phyloP scores from a whole-genome alignment of 2,329 filamentous ascomycete genomes.

The Alternaria rosae region DNA sequence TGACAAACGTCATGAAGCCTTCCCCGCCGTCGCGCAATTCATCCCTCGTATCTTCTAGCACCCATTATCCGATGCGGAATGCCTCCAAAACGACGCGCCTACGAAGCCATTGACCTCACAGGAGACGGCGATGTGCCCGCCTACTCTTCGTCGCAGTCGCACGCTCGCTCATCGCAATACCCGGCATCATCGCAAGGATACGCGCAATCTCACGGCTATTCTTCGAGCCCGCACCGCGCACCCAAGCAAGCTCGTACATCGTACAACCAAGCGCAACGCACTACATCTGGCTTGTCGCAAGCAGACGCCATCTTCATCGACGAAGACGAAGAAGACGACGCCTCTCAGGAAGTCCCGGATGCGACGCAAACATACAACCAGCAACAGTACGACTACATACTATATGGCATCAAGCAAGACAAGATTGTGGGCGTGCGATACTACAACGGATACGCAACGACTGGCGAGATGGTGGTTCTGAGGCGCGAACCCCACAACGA shows the following conservation, averaged over 20 bases:
- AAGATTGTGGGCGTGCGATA: constrained; percentile 66
- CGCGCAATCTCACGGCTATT: constrained; percentile 5
- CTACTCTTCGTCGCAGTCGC: too few relatives aligned
- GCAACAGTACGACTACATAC: constrained; percentile 29
- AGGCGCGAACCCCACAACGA: constrained; percentile 71
- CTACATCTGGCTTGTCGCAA: constrained; percentile 34
- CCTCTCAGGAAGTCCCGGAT: constrained; percentile 38
- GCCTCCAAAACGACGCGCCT: constrained; percentile 15
- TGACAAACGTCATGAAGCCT: neutral
- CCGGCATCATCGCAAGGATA: constrained; percentile 30
- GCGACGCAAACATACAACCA: constrained; percentile 36
- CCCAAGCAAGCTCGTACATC: constrained; percentile 40
- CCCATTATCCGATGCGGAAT: neutral
- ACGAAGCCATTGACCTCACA: constrained; percentile 17
- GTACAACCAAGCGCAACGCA: constrained; percentile 11
- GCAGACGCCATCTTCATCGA: constrained; percentile 34
- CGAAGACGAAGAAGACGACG: constrained; percentile 41
- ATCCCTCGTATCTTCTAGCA: neutral
- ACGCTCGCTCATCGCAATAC: constrained; percentile 38
- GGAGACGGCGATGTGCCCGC: constrained; percentile 9
- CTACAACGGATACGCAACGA: constrained; percentile 47
- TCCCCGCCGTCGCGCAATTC: neutral
- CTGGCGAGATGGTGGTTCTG: constrained; percentile 44
- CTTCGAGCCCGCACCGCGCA: constrained; percentile 19
- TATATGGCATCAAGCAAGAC: constrained; percentile 52